Evolutionary conservation across 768 basidiomycete species (phyloP).

Genomic region (Paxillus involutus): DNA sequence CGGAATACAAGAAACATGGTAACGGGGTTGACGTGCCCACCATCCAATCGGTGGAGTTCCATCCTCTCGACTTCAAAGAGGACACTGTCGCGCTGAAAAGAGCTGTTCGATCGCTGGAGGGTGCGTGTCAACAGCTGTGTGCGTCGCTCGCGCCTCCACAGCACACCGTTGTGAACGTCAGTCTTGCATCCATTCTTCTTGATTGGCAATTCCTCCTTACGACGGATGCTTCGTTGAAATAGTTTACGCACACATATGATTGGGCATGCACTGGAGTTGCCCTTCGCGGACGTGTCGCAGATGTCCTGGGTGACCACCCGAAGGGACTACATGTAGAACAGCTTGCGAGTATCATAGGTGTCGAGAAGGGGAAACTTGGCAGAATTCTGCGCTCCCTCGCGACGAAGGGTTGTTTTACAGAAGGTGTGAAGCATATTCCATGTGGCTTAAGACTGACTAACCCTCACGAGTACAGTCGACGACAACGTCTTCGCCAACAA

Average conservation of each 20-base stretch:
- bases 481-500: slow-evolving; percentile 23
- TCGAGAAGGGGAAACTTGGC: slow-evolving; percentile 15
- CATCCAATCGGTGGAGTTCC: too few species aligned
- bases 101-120: too few species aligned
- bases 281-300: slow-evolving; percentile 8
- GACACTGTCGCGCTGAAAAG: too few species aligned
- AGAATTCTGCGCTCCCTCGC: not conserved
- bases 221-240: not conserved
- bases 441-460: too few species aligned
- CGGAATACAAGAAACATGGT: too few species aligned
- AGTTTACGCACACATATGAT: slow-evolving; percentile 7
- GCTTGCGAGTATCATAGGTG: slow-evolving; percentile 8
- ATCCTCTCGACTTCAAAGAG: too few species aligned
- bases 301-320: slow-evolving; percentile 11
- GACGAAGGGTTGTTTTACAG: not conserved
- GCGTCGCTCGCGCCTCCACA: too few species aligned
- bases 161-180: too few species aligned
- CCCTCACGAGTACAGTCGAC: slow-evolving; percentile 6
- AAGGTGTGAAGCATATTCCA: not conserved
- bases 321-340: slow-evolving; percentile 16
- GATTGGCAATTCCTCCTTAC: too few species aligned
- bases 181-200: too few species aligned
- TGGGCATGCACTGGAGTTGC: slow-evolving; percentile 13
- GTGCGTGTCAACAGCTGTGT: too few species aligned
- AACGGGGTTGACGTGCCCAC: too few species aligned